Evolutionary conservation across 2,329 filamentous ascomycete genomes (phyloP).

Genomic region (Fusarium nanum): DNA sequence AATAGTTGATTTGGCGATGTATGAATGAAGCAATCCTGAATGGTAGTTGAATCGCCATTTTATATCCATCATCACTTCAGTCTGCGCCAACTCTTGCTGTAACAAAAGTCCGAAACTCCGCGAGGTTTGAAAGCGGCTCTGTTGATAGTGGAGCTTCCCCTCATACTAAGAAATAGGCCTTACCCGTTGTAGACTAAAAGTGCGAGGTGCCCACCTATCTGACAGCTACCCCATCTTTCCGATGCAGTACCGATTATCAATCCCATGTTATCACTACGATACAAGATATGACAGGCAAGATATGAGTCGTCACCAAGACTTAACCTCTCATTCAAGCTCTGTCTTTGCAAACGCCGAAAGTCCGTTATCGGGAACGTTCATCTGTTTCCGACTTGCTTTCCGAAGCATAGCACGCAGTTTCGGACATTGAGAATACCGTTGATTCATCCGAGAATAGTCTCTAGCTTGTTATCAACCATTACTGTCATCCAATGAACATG

Average conservation of each 20-base stretch:
- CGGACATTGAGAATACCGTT: not conserved
- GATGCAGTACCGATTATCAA: not conserved
- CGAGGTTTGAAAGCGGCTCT: not conserved
- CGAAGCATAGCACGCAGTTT: not conserved
- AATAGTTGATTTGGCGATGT: no score
- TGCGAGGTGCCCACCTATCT: conserved; percentile 1
- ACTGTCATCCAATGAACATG: conserved; percentile 8
- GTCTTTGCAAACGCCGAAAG: not conserved
- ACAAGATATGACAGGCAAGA: fast-evolving
- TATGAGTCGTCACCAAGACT: not conserved
- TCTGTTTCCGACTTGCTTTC: not conserved
- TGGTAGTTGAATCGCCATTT: not conserved
- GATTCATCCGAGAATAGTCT: not conserved
- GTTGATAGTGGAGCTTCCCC: not conserved
- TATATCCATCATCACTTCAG: not conserved
- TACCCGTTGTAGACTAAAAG: conserved; percentile 13
- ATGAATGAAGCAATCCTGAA: no score
- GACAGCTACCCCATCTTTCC: not conserved
- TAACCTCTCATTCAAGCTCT: not conserved
- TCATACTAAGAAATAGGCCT: not conserved
- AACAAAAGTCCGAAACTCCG: not conserved
- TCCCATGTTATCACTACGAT: not conserved
- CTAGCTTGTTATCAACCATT: not conserved
- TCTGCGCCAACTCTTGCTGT: no score
- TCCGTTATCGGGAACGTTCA: not conserved